phyloP scores from a whole-genome alignment of 2,329 filamentous ascomycete genomes.

The Malbranchea zuffiana region DNA sequence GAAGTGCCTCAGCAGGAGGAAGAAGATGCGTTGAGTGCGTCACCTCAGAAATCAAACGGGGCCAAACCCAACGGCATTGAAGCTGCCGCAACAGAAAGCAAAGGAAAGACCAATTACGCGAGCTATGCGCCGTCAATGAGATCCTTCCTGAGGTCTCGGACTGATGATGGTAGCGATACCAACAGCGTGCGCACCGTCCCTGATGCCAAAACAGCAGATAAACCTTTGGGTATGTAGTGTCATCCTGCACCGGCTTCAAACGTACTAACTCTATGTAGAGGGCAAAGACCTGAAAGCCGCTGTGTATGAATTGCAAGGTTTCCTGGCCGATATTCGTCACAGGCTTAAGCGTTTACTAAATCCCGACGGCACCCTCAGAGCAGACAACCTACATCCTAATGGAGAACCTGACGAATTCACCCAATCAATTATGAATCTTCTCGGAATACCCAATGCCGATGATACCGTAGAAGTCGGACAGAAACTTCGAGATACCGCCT shows the following conservation, averaged over 20 bases:
- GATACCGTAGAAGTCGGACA: constrained; percentile 51
- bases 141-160: constrained; percentile 28
- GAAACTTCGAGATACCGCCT: constrained; percentile 64
- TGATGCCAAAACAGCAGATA: constrained; percentile 22
- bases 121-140: constrained; percentile 29
- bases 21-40: constrained; percentile 14
- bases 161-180: constrained; percentile 31
- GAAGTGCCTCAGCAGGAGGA: constrained; percentile 24
- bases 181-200: constrained; percentile 28
- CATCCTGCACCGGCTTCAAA: not conserved
- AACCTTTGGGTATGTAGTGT: constrained; percentile 20
- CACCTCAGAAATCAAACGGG: constrained; percentile 21
- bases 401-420: constrained; percentile 31
- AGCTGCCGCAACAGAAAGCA: constrained; percentile 19
- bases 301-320: constrained; percentile 72
- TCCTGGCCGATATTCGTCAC: constrained; percentile 72
- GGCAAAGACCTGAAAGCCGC: constrained; percentile 77
- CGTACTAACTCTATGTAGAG: constrained; percentile 38
- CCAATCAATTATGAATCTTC: constrained; percentile 37
- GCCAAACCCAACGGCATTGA: constrained; percentile 21
- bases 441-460: constrained; percentile 41
- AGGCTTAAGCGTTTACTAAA: constrained; percentile 51
- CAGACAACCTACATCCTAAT: constrained; percentile 22
- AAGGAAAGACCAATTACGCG: constrained; percentile 18
- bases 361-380: constrained; percentile 43